Conservation (phyloP, 345 rosid genomes). For the Hibiscus trionum region DNA sequence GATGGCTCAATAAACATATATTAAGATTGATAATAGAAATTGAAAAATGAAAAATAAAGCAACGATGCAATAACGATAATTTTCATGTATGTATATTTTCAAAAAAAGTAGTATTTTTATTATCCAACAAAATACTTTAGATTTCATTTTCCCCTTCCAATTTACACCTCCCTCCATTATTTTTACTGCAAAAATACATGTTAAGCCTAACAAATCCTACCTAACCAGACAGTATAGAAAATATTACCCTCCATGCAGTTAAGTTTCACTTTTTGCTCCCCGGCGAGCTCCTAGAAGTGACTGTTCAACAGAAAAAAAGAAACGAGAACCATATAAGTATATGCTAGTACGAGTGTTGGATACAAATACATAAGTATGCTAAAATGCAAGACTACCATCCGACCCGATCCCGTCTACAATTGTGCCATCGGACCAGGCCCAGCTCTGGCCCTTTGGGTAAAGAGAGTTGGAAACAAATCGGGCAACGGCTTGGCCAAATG, state of each 20-base stretch:
- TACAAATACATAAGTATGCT: neutral
- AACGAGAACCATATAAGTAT: neutral
- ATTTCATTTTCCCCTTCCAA: neutral
- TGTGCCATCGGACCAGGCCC: too few species aligned
- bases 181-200: constrained; percentile 2
- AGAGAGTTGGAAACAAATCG: too few species aligned
- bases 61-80: neutral
- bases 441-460: too few species aligned
- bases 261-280: neutral
- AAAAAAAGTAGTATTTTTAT: neutral
- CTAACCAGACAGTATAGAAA: constrained; percentile 4
- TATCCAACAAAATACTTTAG: neutral
- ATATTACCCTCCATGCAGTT: neutral
- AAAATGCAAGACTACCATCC: too few species aligned
- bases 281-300: constrained; percentile 14
- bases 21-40: neutral
- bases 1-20: too few species aligned
- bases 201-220: constrained; percentile 14
- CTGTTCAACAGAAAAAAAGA: constrained; percentile 8
- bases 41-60: neutral
- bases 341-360: neutral
- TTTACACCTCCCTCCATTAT: constrained; percentile 1
- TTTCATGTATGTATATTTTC: neutral
- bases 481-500: too few species aligned
- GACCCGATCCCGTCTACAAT: too few species aligned